These are phyloP conservation scores for Tetrahymena malaccensis DNA, from an alignment of 73 alveolate genomes.

Conservation along the genomic window DNA sequence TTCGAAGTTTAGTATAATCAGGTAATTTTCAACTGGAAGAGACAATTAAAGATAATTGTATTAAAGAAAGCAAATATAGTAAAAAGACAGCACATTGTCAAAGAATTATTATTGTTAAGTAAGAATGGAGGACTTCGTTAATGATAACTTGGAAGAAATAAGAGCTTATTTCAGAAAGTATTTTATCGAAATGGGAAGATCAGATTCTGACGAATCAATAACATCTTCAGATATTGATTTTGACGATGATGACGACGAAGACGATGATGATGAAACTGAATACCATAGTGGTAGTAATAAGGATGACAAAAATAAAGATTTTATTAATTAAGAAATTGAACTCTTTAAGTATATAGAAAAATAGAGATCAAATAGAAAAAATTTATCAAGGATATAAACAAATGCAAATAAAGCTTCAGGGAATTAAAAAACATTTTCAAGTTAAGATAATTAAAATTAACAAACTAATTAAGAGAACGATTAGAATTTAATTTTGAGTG, in stretches of 20 bases:
- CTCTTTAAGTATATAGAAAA: not conserved
- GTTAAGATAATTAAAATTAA: no score
- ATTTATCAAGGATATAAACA: not conserved
- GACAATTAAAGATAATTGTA: not conserved
- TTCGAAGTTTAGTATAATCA: not conserved
- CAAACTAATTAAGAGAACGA: not conserved
- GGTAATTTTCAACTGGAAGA: not conserved
- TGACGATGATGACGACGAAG: not conserved
- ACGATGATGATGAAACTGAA: not conserved
- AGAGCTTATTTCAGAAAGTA: not conserved
- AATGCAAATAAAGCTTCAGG: not conserved
- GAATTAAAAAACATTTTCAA: no score
- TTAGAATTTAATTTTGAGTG: no score
- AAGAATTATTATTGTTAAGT: not conserved
- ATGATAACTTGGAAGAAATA: not conserved
- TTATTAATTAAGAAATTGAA: not conserved
- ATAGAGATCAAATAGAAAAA: not conserved
- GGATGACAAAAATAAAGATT: not conserved
- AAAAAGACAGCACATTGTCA: not conserved
- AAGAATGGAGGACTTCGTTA: not conserved
- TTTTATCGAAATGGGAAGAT: not conserved
- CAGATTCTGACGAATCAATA: not conserved
- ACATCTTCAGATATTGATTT: not conserved
- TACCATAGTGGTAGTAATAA: not conserved
- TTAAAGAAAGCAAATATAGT: not conserved